Evolutionary conservation across 345 rosid genomes (phyloP), one percentile per base, ranked within the genome.

Genomic region (Bretschneidera sinensis): DNA sequence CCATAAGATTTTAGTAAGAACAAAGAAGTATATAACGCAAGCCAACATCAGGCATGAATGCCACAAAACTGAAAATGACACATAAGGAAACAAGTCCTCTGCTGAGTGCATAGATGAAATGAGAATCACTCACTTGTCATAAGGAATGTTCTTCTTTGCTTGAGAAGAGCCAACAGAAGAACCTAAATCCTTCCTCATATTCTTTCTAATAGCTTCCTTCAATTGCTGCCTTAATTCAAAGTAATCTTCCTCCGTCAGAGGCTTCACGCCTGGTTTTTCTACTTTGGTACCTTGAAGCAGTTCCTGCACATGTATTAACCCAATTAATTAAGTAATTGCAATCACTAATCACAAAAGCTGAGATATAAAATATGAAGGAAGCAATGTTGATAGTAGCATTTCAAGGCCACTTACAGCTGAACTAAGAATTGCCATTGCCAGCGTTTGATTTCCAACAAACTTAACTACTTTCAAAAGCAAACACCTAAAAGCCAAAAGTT

Each of bases 151-250:
- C 57, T 62, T 71, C 49, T 66, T 78, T 50, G 75, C 74, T 48
- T 57, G 73, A 31, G 80, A 66, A 69, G 48, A 64, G 33, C 64
- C 43, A 5, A 21, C 66, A 61, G 69, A 61, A 20, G 81, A 55
- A 47, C 71, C 72, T 28, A 22, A 67, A 54, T 70, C 83, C 67
- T 57, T 76, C 61, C 78, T 74, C 67, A 61, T 69, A 53, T 70
- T 71, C 70, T 65, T 71, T 59, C 85, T 73, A 54, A 80, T 73
- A 14, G 64, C 61, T 60, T 82, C 87, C 65, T 86, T 86, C 51
- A 78, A 51, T 55, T 61, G 71, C 62, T 72, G 74, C 66, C 94
- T 80, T 43, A 76, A 68, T 54, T 66, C 81, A 51, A 86, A 85
- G 68, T 80, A 84, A 14, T 65, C 75, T 71, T 75, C 84, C 56